Evolutionary conservation across 1,139 yeast genomes (phyloP).

Genomic region (Geotrichum histeridarum): DNA sequence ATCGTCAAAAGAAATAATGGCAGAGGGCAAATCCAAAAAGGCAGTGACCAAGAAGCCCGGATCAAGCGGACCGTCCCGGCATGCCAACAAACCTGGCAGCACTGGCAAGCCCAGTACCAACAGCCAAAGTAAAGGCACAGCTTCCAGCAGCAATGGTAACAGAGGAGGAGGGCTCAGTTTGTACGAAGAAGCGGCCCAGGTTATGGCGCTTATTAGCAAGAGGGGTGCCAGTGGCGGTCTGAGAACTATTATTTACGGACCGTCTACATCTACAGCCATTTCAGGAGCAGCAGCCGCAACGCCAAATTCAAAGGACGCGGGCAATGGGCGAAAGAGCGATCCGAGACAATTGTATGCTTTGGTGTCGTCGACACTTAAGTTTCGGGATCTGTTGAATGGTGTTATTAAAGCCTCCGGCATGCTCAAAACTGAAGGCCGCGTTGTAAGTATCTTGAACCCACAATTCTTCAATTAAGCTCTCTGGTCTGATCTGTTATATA

Average conservation of each 20-base stretch:
- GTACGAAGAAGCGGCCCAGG: slow-evolving; percentile 38
- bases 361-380: slow-evolving; percentile 69
- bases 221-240: slow-evolving; percentile 53
- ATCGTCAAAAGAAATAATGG: too few species aligned
- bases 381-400: slow-evolving; percentile 54
- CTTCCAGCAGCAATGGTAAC: background rate
- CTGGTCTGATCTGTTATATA: background rate
- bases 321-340: slow-evolving; percentile 37
- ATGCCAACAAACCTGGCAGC: too few species aligned
- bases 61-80: too few species aligned
- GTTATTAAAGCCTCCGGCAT: slow-evolving; percentile 65
- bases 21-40: too few species aligned
- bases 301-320: background rate
- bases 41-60: too few species aligned
- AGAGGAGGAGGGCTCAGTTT: slow-evolving; percentile 22
- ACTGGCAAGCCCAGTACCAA: background rate
- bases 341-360: slow-evolving; percentile 85
- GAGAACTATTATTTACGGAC: slow-evolving; percentile 56
- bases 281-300: too few species aligned
- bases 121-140: background rate
- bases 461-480: background rate
- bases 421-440: slow-evolving; percentile 45
- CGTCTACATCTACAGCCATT: slow-evolving; percentile 1
- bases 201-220: slow-evolving; percentile 32
- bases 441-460: slow-evolving; percentile 17